Evolutionary conservation across 2,329 filamentous ascomycete genomes (phyloP), one percentile per base, ranked within the genome.

Genomic region (Diatrype stigma): DNA sequence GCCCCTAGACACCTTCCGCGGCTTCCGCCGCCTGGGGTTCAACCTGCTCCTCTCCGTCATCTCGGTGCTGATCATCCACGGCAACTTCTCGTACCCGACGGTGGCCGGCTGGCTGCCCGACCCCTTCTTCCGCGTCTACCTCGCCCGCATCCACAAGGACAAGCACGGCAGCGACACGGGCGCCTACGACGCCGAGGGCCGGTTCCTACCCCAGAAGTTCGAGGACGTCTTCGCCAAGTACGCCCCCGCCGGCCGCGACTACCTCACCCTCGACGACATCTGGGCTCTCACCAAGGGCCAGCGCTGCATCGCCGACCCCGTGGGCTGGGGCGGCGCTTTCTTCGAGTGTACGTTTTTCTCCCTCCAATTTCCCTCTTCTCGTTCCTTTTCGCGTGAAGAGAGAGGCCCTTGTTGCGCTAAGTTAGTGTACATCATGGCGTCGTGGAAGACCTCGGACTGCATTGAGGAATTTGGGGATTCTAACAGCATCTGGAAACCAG

Each of bases 141-240:
- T 64, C 0, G 56, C 50, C 3, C 64, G 58, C 34, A 50, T 60
- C 47, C 54, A 61, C 48, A 59, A 56, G 55, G 56, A 59, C 50
- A 61, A 75, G 63, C 74, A 78, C 54, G 74, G 73, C 5, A 73
- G 69, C 47, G 75, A 77, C 53, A 73, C 65, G 19, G 71, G 70
- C 11, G 69, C 70, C 0, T 79, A 74, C 50, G 75, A 79, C 56
- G 70, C 62, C 14, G 75, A 79, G 56, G 76, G 76, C 3, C 66
- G 75, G 1, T 79, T 78, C 56, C 54, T 71, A 11, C 73, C 75
- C 12, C 75, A 78, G 58, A 70, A 68, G 40, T 79, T 79, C 52
- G 74, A 80, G 61, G 74, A 78, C 54, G 68, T 77, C 42, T 78
- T 79, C 51, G 58, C 68, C 42, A 78, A 79, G 62, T 78, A 75